A percentile compares a stretch with the other conserved stretches of the same genome.
Conservation (phyloP, 1,139 yeast species). For the Lodderomyces margitis region DNA sequence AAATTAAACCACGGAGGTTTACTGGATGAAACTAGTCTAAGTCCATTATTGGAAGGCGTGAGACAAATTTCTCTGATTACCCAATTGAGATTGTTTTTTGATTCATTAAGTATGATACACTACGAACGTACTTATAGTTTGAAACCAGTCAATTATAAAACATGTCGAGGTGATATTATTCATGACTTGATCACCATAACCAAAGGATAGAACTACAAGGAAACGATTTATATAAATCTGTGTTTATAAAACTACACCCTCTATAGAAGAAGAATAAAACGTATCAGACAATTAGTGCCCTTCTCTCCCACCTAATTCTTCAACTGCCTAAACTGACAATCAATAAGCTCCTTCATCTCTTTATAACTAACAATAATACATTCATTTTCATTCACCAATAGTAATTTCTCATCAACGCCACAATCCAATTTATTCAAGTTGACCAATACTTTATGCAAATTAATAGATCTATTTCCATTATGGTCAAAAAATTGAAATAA, state of each 20-base stretch:
- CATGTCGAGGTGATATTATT: conserved; percentile 54
- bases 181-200: conserved; percentile 35
- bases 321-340: conserved; percentile 56
- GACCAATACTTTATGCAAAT: conserved; percentile 76
- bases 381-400: conserved; percentile 69
- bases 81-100: conserved; percentile 65
- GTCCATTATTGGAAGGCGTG: conserved; percentile 51
- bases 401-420: conserved; percentile 79
- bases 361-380: conserved; percentile 80
- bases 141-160: conserved; percentile 43
- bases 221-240: not conserved
- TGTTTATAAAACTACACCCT: not conserved
- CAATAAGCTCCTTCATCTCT: conserved; percentile 73
- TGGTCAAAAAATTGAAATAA: conserved; percentile 80
- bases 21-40: conserved; percentile 18
- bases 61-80: conserved; percentile 43
- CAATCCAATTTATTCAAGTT: conserved; percentile 88
- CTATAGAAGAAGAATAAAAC: not conserved
- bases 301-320: conserved; percentile 31
- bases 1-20: conserved; percentile 10
- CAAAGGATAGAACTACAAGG: not conserved
- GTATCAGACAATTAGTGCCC: no score
- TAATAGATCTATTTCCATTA: conserved; percentile 72
- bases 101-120: conserved; percentile 64
- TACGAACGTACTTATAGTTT: conserved; percentile 72